Conservation (phyloP, 768 basidiomycete species). For the Pleurotus citrinopileatus region DNA sequence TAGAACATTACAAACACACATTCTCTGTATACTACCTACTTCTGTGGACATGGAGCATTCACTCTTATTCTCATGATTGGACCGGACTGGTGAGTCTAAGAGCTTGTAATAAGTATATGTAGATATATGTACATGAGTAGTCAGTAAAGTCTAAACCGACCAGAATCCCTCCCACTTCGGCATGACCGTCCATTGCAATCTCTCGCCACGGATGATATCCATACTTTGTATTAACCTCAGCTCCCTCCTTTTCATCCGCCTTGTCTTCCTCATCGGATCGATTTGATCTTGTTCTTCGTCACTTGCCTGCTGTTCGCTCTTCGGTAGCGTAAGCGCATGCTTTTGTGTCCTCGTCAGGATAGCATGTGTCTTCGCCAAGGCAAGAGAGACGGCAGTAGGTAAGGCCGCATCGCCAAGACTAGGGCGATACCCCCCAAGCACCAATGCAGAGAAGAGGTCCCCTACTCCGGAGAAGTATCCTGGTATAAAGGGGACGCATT, state of each 20-base stretch:
- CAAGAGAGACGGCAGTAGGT: slow-evolving; percentile 60
- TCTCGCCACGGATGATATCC: slow-evolving; percentile 53
- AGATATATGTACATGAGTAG: too few species aligned
- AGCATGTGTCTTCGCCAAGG: slow-evolving; percentile 74
- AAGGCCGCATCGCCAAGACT: slow-evolving; percentile 22
- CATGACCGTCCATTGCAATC: slow-evolving; percentile 30
- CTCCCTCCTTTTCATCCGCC: slow-evolving; percentile 83
- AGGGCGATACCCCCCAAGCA: slow-evolving; percentile 73
- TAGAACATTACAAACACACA: not conserved
- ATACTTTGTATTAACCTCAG: slow-evolving; percentile 80
- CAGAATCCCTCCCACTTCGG: slow-evolving; percentile 46
- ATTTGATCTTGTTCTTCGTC: slow-evolving; percentile 75
- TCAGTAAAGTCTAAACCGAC: slow-evolving; percentile 23
- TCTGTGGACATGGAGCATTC: not conserved
- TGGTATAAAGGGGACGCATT: slow-evolving; percentile 71
- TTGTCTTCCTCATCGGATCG: slow-evolving; percentile 62
- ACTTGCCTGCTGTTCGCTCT: slow-evolving; percentile 55
- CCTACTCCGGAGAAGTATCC: slow-evolving; percentile 98
- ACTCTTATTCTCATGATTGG: not conserved
- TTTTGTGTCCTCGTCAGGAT: slow-evolving; percentile 62
- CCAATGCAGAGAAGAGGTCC: slow-evolving; percentile 92
- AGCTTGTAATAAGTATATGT: too few species aligned
- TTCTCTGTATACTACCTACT: not conserved
- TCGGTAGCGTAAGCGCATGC: slow-evolving; percentile 53
- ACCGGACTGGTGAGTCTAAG: too few species aligned